Percentiles rank a stretch among this genome's conserved stretches.
phyloP scores from a whole-genome alignment of 129 eudicot genomes.

The Ambrosia trifida region DNA sequence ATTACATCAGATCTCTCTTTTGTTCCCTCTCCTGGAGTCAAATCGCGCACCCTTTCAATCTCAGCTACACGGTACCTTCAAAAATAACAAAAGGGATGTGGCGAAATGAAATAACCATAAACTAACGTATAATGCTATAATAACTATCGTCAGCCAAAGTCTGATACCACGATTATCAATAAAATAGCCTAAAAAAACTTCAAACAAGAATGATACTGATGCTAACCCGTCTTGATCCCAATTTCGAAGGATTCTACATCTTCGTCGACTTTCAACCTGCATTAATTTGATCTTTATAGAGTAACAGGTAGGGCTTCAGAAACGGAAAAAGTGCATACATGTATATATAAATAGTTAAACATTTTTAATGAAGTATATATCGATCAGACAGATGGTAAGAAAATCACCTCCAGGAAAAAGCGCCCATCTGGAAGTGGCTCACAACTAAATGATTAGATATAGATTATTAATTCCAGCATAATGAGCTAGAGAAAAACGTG shows the following conservation, averaged over 20 bases:
- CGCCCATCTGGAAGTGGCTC: slow-evolving; percentile 99
- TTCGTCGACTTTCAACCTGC: slow-evolving; percentile 93
- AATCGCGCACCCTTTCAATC: slow-evolving; percentile 85
- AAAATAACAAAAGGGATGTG: slow-evolving; percentile 15
- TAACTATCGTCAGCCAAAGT: background rate
- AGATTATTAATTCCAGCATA: slow-evolving; percentile 3
- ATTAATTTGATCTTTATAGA: too few species aligned
- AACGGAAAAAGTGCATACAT: background rate
- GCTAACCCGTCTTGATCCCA: slow-evolving; percentile 99
- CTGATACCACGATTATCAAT: background rate
- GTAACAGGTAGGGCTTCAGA: slow-evolving; percentile 11
- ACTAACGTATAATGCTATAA: background rate
- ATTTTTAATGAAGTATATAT: too few species aligned
- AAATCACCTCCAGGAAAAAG: slow-evolving; percentile 77
- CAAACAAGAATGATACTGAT: slow-evolving; percentile 7
- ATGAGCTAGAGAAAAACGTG: slow-evolving; percentile 6
- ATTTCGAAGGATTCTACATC: slow-evolving; percentile 76
- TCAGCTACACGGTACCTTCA: slow-evolving; percentile 93
- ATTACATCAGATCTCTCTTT: slow-evolving; percentile 71
- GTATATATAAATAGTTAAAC: background rate
- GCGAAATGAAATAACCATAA: slow-evolving; percentile 1
- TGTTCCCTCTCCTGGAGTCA: slow-evolving; percentile 71
- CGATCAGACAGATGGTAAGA: background rate
- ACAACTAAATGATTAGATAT: slow-evolving; percentile 58
- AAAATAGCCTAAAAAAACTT: slow-evolving; percentile 1